Evolutionary conservation across 495 filamentous ascomycete species (phyloP).

Genomic region (Aspergillus hancockii): DNA sequence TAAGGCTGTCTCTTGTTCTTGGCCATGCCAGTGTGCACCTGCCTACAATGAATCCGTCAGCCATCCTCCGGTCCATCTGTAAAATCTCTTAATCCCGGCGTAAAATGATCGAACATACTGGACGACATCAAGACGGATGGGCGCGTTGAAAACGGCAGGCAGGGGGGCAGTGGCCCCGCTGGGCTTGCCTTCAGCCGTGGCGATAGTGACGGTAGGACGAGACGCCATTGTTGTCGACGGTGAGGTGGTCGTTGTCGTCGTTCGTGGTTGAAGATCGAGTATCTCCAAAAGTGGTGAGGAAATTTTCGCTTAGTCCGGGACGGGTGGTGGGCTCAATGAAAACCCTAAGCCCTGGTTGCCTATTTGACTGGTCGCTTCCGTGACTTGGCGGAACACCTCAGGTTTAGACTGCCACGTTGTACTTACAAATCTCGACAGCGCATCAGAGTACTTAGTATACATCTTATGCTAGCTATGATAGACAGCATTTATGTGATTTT

Average conservation of each 20-base stretch:
- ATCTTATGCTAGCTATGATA: background rate
- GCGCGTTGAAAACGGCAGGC: conserved; percentile 89
- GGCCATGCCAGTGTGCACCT: conserved; percentile 96
- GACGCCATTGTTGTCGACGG: conserved; percentile 74
- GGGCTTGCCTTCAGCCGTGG: conserved; percentile 87
- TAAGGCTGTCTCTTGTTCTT: conserved; percentile 99
- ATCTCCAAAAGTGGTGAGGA: conserved; percentile 39
- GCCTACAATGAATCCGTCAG: conserved; percentile 52
- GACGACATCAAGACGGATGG: conserved; percentile 98
- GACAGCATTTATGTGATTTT: background rate
- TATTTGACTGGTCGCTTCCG: conserved; percentile 17
- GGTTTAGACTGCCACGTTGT: conserved; percentile 1
- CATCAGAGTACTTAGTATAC: background rate
- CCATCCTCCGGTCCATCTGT: conserved; percentile 9
- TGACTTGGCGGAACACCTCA: conserved; percentile 12
- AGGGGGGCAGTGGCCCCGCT: conserved; percentile 84
- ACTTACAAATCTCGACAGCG: background rate
- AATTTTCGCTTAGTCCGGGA: conserved; percentile 50
- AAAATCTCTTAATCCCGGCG: conserved; percentile 18
- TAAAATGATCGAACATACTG: conserved; percentile 59
- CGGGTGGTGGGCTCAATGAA: conserved; percentile 28
- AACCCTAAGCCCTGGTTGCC: conserved; percentile 44
- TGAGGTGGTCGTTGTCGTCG: conserved; percentile 45
- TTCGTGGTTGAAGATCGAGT: conserved; percentile 47
- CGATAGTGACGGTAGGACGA: conserved; percentile 92